Evolutionary conservation across 176 grass and related monocot species (phyloP).

Genomic region (Aegilops sharonensis): DNA sequence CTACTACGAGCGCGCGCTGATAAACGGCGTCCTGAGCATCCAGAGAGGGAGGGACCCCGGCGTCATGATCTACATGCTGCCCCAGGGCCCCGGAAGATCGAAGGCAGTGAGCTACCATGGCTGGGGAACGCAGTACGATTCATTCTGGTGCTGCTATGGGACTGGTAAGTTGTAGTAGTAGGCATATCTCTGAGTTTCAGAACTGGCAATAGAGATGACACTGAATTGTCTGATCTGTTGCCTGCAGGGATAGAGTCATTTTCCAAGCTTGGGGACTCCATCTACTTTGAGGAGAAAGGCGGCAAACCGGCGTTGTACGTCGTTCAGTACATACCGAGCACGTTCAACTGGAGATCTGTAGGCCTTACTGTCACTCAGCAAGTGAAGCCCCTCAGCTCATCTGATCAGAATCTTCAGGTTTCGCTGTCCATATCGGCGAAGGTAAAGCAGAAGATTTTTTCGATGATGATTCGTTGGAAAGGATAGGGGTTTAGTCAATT

Average conservation of each 20-base stretch:
- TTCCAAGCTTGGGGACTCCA: slow-evolving; percentile 88
- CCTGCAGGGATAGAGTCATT: slow-evolving; percentile 82
- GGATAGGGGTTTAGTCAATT: slow-evolving; percentile 1
- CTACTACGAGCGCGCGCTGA: slow-evolving; percentile 88
- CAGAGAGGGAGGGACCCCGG: slow-evolving; percentile 92
- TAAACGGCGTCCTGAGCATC: slow-evolving; percentile 91
- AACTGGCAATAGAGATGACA: not conserved
- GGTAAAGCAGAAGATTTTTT: slow-evolving; percentile 21
- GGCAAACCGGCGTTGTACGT: slow-evolving; percentile 50
- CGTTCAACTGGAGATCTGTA: slow-evolving; percentile 66
- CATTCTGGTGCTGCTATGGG: slow-evolving; percentile 98
- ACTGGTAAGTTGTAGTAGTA: slow-evolving; percentile 36
- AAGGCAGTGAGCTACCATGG: slow-evolving; percentile 82
- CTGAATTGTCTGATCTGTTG: not conserved
- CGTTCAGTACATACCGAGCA: slow-evolving; percentile 82
- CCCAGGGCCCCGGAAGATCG: slow-evolving; percentile 66
- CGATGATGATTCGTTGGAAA: not conserved
- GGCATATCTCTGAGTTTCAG: not conserved
- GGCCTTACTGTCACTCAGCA: slow-evolving; percentile 58
- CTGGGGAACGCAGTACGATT: slow-evolving; percentile 71
- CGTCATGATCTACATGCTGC: slow-evolving; percentile 99
- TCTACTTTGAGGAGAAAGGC: slow-evolving; percentile 87
- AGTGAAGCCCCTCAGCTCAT: slow-evolving; percentile 50
- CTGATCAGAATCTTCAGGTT: slow-evolving; percentile 57
- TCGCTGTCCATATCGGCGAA: slow-evolving; percentile 59